These are phyloP conservation scores for Vachellia pachyceras DNA, from an alignment of 306 rosid species.

Conservation along the genomic window DNA sequence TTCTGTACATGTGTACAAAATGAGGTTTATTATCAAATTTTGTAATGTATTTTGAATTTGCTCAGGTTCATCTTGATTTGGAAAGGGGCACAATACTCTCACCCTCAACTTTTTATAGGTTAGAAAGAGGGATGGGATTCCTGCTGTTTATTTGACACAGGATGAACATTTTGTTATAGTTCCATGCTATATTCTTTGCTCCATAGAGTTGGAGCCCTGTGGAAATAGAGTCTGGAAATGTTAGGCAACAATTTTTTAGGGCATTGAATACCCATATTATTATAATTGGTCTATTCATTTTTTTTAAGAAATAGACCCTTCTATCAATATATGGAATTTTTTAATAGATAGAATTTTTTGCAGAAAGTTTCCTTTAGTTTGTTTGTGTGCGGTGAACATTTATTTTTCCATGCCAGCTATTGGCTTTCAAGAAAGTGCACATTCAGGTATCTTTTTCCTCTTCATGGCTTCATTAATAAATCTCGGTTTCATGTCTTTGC, in stretches of 20 bases:
- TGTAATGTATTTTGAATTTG: slow-evolving; percentile 43
- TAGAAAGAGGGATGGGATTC: slow-evolving; percentile 54
- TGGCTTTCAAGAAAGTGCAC: slow-evolving; percentile 20
- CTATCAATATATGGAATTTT: slow-evolving; percentile 42
- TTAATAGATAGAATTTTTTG: slow-evolving; percentile 49
- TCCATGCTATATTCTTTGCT: slow-evolving; percentile 63
- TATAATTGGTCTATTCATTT: slow-evolving; percentile 43
- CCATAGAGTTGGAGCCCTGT: slow-evolving; percentile 56
- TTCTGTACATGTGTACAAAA: slow-evolving; percentile 87
- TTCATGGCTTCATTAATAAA: slow-evolving; percentile 7
- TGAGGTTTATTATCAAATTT: slow-evolving; percentile 72
- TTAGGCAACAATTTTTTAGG: slow-evolving; percentile 67
- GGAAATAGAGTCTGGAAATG: slow-evolving; percentile 47
- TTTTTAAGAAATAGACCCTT: slow-evolving; percentile 26
- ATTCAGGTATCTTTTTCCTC: slow-evolving; percentile 40
- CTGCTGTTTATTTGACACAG: slow-evolving; percentile 40
- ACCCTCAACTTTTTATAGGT: slow-evolving; percentile 55
- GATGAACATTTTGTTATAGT: slow-evolving; percentile 54
- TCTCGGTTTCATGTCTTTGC: slow-evolving; percentile 6
- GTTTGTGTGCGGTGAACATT: not conserved
- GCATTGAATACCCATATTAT: slow-evolving; percentile 55
- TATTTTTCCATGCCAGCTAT: slow-evolving; percentile 37
- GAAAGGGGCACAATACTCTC: slow-evolving; percentile 56
- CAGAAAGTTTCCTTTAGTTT: slow-evolving; percentile 31
- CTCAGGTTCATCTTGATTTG: slow-evolving; percentile 50